Evolutionary conservation across 1,139 yeast genomes (phyloP), one percentile per base, ranked within the genome.

Genomic region (Yamadazyma atlantica): DNA sequence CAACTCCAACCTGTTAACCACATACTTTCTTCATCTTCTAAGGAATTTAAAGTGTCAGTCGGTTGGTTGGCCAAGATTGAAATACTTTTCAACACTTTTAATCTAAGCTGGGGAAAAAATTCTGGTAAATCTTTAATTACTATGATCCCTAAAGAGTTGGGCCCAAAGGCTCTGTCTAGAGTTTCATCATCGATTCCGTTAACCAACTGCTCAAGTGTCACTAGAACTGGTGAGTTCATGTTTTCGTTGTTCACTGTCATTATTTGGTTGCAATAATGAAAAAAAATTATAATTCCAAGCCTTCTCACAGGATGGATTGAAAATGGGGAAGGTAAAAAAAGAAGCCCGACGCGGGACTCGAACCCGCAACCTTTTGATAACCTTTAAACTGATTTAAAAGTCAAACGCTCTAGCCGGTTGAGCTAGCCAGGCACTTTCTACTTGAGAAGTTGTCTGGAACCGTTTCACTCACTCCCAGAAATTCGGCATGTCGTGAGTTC

Each of bases 1-100:
- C 78, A 58, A n/a, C 85, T 78, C 85, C 85, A 80, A 0, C 85
- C 86, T 0, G 76, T 72, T 4, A 79, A 57, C 76, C 81, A 80
- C 43, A 51, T 50, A 4, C 66, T 51, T 40, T 75, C 80, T 17
- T 73, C 73, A 22, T 63, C 60, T 49, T 78, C 83, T 35, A 79
- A 57, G 15, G 46, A 37, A 2, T 48, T 50, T 26, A 79, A 60
- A 10, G 57, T 55, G 2, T 52, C 53, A 3, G 42, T 37, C 0
- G 78, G 68, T 8, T 77, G 60, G 29, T 58, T 60, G 9, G 81
- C 80, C 30, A 80, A 55, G 15, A 56, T 53, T 1, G 77, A 65
- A 1, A 81, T 75, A 29, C 68, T 63, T 29, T 55, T 55, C 25
- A 80, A 60, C 9, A 78, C 82, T 38, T 55, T 58, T 16, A 49